Evolutionary conservation across 192 early-diverging fungal genomes (phyloP).

Genomic region (Radiomyces spectabilis): DNA sequence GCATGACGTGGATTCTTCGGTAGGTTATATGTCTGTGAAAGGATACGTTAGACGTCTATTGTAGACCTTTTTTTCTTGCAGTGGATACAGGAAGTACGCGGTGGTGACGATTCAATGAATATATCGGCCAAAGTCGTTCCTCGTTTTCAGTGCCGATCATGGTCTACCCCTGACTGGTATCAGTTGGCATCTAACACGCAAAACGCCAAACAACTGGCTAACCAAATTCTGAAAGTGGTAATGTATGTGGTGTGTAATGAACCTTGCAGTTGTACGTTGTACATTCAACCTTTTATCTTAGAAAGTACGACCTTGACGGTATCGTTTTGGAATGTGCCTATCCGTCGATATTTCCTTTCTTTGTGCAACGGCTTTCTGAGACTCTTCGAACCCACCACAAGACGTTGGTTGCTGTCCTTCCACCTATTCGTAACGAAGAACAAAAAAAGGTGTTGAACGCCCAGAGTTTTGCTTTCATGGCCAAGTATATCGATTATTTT

Average conservation of each 20-base stretch:
- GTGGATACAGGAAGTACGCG: slow-evolving; percentile 32
- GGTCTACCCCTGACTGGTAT: slow-evolving; percentile 13
- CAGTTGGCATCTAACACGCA: slow-evolving; percentile 9
- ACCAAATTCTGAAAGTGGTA: slow-evolving; percentile 15
- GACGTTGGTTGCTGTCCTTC: slow-evolving; percentile 23
- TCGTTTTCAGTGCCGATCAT: slow-evolving; percentile 23
- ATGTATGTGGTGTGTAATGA: slow-evolving; percentile 10
- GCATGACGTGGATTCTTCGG: slow-evolving; percentile 29
- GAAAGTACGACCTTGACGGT: slow-evolving; percentile 26
- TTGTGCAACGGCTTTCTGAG: slow-evolving; percentile 2
- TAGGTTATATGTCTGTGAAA: slow-evolving; percentile 6
- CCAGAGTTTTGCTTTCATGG: slow-evolving; percentile 9
- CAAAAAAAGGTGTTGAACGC: slow-evolving; percentile 7
- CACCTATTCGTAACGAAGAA: slow-evolving; percentile 11
- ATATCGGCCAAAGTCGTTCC: slow-evolving; percentile 28
- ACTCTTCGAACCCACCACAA: slow-evolving; percentile 8
- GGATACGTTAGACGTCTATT: background rate
- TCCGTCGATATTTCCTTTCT: slow-evolving; percentile 11
- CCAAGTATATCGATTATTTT: slow-evolving; percentile 21
- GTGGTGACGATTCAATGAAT: slow-evolving; percentile 2
- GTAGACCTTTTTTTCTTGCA: background rate
- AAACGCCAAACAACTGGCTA: slow-evolving; percentile 6
- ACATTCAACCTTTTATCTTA: slow-evolving; percentile 1
- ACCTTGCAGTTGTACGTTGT: background rate
- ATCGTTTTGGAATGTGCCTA: slow-evolving; percentile 22